phyloP scores from a whole-genome alignment of 2,329 filamentous ascomycete genomes.

The Talaromyces rugulosus region DNA sequence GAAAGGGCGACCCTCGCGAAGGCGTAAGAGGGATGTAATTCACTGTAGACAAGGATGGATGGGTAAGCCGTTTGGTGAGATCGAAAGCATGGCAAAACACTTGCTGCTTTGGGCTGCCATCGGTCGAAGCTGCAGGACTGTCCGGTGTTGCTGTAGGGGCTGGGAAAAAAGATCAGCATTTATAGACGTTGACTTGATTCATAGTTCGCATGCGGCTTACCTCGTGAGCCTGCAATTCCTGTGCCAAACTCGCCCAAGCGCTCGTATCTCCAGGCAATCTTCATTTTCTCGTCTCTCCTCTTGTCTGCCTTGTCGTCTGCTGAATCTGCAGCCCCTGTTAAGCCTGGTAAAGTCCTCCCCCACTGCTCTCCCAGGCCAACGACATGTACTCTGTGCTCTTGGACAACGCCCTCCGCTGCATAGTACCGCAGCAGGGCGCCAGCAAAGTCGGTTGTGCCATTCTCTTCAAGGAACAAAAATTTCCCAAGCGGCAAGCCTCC shows the following conservation, averaged over 20 bases:
- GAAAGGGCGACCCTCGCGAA: conserved; percentile 53
- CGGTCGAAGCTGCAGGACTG: conserved; percentile 41
- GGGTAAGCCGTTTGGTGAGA: conserved; percentile 61
- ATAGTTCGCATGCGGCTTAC: conserved; percentile 42
- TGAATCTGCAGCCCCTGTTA: conserved; percentile 51
- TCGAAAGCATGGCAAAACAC: conserved; percentile 72
- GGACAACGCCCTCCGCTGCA: conserved; percentile 86
- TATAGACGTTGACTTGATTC: background rate
- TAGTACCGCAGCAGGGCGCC: conserved; percentile 81
- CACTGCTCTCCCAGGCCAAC: conserved; percentile 75
- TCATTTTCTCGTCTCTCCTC: conserved; percentile 73
- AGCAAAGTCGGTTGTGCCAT: conserved; percentile 89
- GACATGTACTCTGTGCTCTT: conserved; percentile 84
- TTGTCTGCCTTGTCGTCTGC: conserved; percentile 40
- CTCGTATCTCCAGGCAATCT: conserved; percentile 98
- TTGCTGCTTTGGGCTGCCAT: conserved; percentile 20
- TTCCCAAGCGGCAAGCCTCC: conserved; percentile 77
- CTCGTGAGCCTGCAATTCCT: conserved; percentile 52
- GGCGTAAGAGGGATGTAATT: conserved; percentile 48
- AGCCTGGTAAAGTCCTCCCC: conserved; percentile 76
- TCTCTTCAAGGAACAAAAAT: conserved; percentile 77
- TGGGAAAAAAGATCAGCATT: conserved; percentile 20
- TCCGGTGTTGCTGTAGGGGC: conserved; percentile 25
- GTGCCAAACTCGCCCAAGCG: conserved; percentile 67
- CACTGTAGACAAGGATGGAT: conserved; percentile 50